These are phyloP conservation scores for Larix kaempferi DNA, from an alignment of 75 land plant species.

Conservation along the genomic window DNA sequence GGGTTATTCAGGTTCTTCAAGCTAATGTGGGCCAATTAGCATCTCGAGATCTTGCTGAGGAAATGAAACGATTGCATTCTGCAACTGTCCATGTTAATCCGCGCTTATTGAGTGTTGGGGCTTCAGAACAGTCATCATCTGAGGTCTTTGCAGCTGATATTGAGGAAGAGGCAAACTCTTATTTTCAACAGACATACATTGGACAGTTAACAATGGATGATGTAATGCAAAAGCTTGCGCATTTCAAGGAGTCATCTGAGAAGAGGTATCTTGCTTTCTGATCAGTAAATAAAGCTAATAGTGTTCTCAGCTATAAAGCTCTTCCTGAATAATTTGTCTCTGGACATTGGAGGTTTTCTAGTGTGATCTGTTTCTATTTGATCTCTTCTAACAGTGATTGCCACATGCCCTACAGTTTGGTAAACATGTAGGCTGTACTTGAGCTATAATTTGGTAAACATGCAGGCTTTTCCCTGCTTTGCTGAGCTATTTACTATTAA, in stretches of 20 bases:
- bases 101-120: constrained; percentile 36
- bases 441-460: no score
- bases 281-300: not conserved
- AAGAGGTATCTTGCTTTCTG: constrained; percentile 41
- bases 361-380: not conserved
- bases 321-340: not conserved
- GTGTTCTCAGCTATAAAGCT: not conserved
- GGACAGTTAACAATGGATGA: constrained; percentile 65
- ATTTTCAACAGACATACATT: constrained; percentile 79
- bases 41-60: constrained; percentile 61
- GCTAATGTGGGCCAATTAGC: constrained; percentile 34
- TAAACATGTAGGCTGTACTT: not conserved
- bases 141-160: constrained; percentile 63
- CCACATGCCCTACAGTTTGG: not conserved
- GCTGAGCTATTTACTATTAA: no score
- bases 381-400: not conserved
- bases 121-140: constrained; percentile 40
- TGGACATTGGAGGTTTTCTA: not conserved
- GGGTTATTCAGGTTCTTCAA: constrained; percentile 62
- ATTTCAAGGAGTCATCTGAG: constrained; percentile 65
- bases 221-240: constrained; percentile 78
- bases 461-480: no score
- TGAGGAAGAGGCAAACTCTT: constrained; percentile 85
- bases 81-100: constrained; percentile 34
- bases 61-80: constrained; percentile 47